phyloP scores from a whole-genome alignment of 2,329 filamentous ascomycete species.

The Colletotrichum higginsianum region DNA sequence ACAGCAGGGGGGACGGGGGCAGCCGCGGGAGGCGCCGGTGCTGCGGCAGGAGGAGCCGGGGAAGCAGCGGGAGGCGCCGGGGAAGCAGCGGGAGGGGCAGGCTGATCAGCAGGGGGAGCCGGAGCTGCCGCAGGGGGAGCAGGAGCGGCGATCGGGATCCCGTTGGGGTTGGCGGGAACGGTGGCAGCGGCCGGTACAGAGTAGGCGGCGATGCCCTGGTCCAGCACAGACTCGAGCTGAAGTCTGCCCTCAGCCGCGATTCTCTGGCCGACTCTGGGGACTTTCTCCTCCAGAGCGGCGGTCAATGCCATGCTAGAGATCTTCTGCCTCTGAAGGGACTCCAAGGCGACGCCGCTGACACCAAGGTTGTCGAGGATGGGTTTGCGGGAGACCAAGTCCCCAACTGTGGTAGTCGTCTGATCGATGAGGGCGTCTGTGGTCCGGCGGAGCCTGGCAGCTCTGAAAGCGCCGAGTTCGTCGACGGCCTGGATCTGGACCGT shows the following conservation, averaged over 20 bases:
- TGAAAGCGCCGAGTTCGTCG: slow-evolving; percentile 42
- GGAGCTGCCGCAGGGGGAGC: not conserved
- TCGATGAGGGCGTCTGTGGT: slow-evolving; percentile 44
- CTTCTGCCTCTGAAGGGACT: slow-evolving; percentile 46
- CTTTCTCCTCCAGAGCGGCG: slow-evolving; percentile 46
- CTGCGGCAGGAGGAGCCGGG: not conserved
- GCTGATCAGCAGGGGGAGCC: not conserved
- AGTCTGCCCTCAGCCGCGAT: slow-evolving; percentile 46
- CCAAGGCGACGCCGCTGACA: slow-evolving; percentile 45
- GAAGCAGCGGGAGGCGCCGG: slow-evolving; percentile 8
- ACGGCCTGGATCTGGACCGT: slow-evolving; percentile 47
- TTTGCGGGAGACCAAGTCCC: slow-evolving; percentile 46
- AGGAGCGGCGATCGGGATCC: not conserved
- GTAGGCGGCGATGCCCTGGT: slow-evolving; percentile 44
- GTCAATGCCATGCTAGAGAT: slow-evolving; percentile 44
- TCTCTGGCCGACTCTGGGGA: slow-evolving; percentile 47
- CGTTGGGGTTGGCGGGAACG: not conserved
- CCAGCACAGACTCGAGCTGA: slow-evolving; percentile 45
- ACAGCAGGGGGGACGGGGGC: slow-evolving; percentile 5
- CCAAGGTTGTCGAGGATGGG: slow-evolving; percentile 47
- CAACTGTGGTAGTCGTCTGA: slow-evolving; percentile 45
- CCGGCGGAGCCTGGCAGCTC: slow-evolving; percentile 44
- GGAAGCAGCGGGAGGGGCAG: slow-evolving; percentile 9
- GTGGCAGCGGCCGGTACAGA: slow-evolving; percentile 31
- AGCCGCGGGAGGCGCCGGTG: not conserved